These are phyloP conservation scores for Salix caprea DNA, from an alignment of 345 rosid genomes.

Conservation along the genomic window DNA sequence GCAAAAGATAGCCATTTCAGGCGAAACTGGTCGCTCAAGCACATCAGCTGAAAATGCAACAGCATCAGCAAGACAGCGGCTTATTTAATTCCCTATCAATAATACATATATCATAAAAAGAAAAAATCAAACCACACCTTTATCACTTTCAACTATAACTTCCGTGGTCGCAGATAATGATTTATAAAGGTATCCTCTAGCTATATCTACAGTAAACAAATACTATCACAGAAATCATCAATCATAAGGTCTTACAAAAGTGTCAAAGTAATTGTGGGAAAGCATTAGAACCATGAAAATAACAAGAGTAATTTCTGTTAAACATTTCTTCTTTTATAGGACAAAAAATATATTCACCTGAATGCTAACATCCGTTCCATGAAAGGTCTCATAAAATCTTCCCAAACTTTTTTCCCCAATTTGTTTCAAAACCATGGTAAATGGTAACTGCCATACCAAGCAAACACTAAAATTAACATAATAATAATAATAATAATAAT, in stretches of 20 bases:
- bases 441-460: slow-evolving; percentile 54
- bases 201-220: slow-evolving; percentile 68
- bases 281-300: neutral
- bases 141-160: slow-evolving; percentile 70
- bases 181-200: slow-evolving; percentile 75
- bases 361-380: slow-evolving; percentile 74
- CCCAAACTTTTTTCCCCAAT: slow-evolving; percentile 47
- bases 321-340: neutral
- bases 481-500: neutral
- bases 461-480: neutral
- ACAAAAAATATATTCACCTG: slow-evolving; percentile 51
- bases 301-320: neutral
- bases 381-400: slow-evolving; percentile 80
- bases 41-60: slow-evolving; percentile 54
- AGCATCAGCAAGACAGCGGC: neutral
- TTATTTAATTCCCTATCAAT: neutral
- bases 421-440: slow-evolving; percentile 52
- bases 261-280: neutral
- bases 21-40: slow-evolving; percentile 56
- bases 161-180: slow-evolving; percentile 63
- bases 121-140: slow-evolving; percentile 35
- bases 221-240: slow-evolving; percentile 57
- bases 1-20: slow-evolving; percentile 76
- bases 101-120: neutral
- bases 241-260: slow-evolving; percentile 12